Percentiles rank a stretch among this genome's conserved stretches.
Conservation (phyloP, 345 rosid genomes). For the Passiflora organensis region DNA sequence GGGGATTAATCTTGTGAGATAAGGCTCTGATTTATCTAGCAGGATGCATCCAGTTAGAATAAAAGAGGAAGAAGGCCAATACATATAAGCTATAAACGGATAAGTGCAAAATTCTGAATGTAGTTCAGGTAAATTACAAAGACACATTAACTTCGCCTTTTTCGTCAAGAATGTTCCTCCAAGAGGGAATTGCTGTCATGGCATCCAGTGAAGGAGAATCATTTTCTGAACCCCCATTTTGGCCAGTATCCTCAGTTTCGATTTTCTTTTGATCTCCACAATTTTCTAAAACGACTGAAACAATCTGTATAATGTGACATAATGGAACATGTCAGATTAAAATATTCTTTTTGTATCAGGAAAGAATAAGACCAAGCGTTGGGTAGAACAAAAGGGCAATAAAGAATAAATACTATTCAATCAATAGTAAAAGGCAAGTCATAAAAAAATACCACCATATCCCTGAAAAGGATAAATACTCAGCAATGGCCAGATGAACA, state of each 20-base stretch:
- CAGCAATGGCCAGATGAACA: too few relatives aligned
- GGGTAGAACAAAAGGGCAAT: too few relatives aligned
- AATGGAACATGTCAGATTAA: background rate
- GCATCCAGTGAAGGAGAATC: constrained; percentile 29
- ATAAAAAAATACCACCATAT: too few relatives aligned
- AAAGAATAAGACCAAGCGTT: too few relatives aligned
- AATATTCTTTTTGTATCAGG: background rate
- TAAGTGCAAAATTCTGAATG: too few relatives aligned
- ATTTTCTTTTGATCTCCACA: constrained; percentile 31
- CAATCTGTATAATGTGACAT: constrained; percentile 38
- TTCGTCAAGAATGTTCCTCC: constrained; percentile 57
- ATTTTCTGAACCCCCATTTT: constrained; percentile 20
- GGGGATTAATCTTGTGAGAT: background rate
- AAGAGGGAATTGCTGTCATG: constrained; percentile 44
- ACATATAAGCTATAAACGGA: too few relatives aligned
- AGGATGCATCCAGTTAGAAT: too few relatives aligned
- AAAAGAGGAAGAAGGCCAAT: too few relatives aligned
- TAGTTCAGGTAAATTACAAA: constrained; percentile 28
- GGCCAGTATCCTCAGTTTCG: constrained; percentile 24
- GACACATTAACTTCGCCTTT: constrained; percentile 54
- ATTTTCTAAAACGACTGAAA: constrained; percentile 65
- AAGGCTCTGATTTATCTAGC: too few relatives aligned
- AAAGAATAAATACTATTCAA: too few relatives aligned
- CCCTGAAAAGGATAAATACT: too few relatives aligned
- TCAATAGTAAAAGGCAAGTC: too few relatives aligned